Percentiles rank a stretch among this genome's conserved stretches.
Evolutionary conservation across 495 filamentous ascomycete species (phyloP).

Genomic region (Lepidopterella palustris): DNA sequence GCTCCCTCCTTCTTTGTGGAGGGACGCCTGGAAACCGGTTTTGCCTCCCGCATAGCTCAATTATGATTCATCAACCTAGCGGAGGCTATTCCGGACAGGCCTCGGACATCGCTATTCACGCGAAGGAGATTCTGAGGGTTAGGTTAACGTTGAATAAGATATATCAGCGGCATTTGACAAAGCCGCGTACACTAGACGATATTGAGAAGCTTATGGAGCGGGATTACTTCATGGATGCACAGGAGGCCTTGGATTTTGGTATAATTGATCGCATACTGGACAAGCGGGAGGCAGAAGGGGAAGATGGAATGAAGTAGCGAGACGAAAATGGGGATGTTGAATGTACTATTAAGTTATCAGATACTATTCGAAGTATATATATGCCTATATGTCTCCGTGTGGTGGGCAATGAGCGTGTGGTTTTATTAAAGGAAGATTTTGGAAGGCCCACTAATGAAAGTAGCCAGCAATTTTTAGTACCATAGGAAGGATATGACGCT

Average conservation of each 20-base stretch:
- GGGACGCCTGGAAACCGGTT: constrained; percentile 80
- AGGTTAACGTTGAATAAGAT: constrained; percentile 83
- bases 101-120: constrained; percentile 89
- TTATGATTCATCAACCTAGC: constrained; percentile 95
- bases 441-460: too few relatives aligned
- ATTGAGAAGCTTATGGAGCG: constrained; percentile 94
- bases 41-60: constrained; percentile 80
- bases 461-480: too few relatives aligned
- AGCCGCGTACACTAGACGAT: constrained; percentile 63
- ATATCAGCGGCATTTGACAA: constrained; percentile 79
- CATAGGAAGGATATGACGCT: too few relatives aligned
- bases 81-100: constrained; percentile 91
- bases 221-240: constrained; percentile 85
- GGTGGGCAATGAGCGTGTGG: too few relatives aligned
- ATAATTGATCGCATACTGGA: constrained; percentile 85
- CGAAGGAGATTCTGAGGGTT: constrained; percentile 88
- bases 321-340: not conserved
- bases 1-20: constrained; percentile 78
- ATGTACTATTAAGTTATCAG: not conserved
- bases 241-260: constrained; percentile 82
- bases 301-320: constrained; percentile 12
- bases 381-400: too few relatives aligned
- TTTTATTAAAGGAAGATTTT: too few relatives aligned
- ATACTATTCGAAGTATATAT: too few relatives aligned
- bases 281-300: constrained; percentile 43